Conservation (phyloP, 2,329 filamentous ascomycete genomes). For the Dactylellina parvicollis region DNA sequence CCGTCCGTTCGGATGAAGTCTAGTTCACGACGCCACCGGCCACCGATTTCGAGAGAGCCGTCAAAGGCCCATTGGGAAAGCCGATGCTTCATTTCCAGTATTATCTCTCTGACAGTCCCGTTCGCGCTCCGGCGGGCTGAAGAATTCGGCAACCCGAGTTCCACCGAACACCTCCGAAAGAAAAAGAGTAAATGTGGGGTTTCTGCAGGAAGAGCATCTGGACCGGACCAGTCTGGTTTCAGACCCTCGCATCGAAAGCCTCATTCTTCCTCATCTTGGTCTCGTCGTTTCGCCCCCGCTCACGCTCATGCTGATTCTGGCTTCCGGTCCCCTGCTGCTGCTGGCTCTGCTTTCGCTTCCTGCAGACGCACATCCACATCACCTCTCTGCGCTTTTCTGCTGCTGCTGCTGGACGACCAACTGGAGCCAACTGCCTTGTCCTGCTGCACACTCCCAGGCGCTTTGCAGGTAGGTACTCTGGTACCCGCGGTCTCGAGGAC, state of each 20-base stretch:
- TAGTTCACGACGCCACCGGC: conserved; percentile 4
- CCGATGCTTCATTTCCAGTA: not conserved
- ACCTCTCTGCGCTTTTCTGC: conserved; percentile 32
- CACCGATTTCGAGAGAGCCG: conserved; percentile 6
- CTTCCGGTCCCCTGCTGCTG: conserved; percentile 33
- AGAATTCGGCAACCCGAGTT: conserved; percentile 26
- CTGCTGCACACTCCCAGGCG: conserved; percentile 38
- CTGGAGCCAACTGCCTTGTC: conserved; percentile 38
- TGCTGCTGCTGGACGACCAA: conserved; percentile 2
- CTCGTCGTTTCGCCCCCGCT: conserved; percentile 11
- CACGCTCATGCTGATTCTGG: conserved; percentile 18
- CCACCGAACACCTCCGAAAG: conserved; percentile 26
- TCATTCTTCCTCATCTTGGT: conserved; percentile 36
- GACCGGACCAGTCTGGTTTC: conserved; percentile 47
- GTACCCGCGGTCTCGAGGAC: conserved; percentile 21
- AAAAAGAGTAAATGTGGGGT: conserved; percentile 51
- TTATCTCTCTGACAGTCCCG: not conserved
- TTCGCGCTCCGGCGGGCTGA: conserved; percentile 64
- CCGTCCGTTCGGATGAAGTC: not conserved
- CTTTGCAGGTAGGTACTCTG: conserved; percentile 46
- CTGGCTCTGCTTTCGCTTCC: conserved; percentile 53
- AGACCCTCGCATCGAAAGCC: conserved; percentile 52
- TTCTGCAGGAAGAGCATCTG: conserved; percentile 41
- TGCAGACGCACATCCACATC: conserved; percentile 51
- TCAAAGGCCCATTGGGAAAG: conserved; percentile 1